A percentile compares a stretch with the other conserved stretches of the same genome.
Evolutionary conservation across 495 filamentous ascomycete species (phyloP).

Genomic region (Xylaria scruposa): DNA sequence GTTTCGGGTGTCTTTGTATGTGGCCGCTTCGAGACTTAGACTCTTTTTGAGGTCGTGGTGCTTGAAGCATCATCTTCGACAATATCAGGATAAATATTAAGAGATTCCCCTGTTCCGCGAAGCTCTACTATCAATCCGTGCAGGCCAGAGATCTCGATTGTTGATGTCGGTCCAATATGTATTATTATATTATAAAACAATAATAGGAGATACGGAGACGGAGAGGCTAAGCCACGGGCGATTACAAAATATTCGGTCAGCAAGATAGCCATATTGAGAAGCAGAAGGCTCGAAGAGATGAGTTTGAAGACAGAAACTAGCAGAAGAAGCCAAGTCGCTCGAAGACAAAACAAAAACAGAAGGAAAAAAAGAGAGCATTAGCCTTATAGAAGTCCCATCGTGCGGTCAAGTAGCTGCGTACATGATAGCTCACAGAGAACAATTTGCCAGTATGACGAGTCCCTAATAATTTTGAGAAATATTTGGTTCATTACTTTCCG

Average conservation of each 20-base stretch:
- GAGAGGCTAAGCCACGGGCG: too few species aligned
- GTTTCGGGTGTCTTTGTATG: not conserved
- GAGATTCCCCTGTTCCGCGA: not conserved
- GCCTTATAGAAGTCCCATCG: not conserved
- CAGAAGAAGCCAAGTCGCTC: not conserved
- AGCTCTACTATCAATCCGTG: too few species aligned
- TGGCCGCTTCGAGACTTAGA: not conserved
- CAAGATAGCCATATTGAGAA: not conserved
- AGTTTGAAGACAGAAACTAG: not conserved
- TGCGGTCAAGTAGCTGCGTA: not conserved
- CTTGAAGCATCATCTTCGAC: not conserved
- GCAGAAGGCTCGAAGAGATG: not conserved
- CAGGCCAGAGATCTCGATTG: too few species aligned
- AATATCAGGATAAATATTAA: not conserved
- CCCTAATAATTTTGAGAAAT: not conserved
- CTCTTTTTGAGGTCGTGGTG: not conserved
- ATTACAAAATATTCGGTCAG: too few species aligned
- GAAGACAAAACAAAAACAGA: not conserved
- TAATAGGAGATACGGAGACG: too few species aligned
- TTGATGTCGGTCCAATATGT: too few species aligned
- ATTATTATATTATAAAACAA: too few species aligned
- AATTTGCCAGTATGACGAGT: not conserved
- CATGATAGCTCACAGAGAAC: not conserved
- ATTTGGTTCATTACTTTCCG: not conserved
- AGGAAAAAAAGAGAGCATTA: not conserved